phyloP scores from a whole-genome alignment of 306 rosid species.

The Vigna mungo region DNA sequence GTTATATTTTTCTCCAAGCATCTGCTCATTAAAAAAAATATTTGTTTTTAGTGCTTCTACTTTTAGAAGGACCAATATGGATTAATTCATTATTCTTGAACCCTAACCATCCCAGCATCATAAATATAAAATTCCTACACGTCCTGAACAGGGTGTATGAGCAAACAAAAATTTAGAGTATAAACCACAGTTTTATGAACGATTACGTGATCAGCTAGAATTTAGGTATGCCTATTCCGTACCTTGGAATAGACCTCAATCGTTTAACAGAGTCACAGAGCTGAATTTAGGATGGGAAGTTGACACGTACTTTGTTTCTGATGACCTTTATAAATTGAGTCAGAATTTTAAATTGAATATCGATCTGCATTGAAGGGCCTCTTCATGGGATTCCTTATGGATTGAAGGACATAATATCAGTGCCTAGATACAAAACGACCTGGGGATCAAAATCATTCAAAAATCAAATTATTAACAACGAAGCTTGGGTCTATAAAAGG shows the following conservation, averaged over 20 bases:
- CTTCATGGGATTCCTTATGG: conserved; percentile 91
- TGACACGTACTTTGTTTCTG: conserved; percentile 6
- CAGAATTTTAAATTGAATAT: conserved; percentile 5
- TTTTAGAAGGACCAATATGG: conserved; percentile 29
- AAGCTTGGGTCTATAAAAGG: conserved; percentile 87
- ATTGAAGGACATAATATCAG: conserved; percentile 80
- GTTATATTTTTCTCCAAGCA: conserved; percentile 7
- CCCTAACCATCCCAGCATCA: not conserved
- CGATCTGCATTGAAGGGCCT: conserved; percentile 59
- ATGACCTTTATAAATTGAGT: not conserved
- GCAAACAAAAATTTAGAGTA: not conserved
- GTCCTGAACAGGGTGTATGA: not conserved
- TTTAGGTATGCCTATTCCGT: not conserved
- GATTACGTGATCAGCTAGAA: not conserved
- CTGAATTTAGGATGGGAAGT: conserved; percentile 19
- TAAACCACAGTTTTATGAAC: conserved; percentile 4
- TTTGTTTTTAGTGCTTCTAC: not conserved
- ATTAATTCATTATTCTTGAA: not conserved
- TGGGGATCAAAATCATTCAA: conserved; percentile 80
- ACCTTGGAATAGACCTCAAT: not conserved
- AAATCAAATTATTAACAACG: conserved; percentile 66
- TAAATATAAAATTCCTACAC: not conserved
- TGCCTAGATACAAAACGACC: conserved; percentile 77
- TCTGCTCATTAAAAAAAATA: conserved; percentile 20
- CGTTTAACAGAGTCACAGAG: not conserved